Evolutionary conservation across 2,329 filamentous ascomycete genomes (phyloP), one percentile per base, ranked within the genome.

Genomic region (Periconia sp.): DNA sequence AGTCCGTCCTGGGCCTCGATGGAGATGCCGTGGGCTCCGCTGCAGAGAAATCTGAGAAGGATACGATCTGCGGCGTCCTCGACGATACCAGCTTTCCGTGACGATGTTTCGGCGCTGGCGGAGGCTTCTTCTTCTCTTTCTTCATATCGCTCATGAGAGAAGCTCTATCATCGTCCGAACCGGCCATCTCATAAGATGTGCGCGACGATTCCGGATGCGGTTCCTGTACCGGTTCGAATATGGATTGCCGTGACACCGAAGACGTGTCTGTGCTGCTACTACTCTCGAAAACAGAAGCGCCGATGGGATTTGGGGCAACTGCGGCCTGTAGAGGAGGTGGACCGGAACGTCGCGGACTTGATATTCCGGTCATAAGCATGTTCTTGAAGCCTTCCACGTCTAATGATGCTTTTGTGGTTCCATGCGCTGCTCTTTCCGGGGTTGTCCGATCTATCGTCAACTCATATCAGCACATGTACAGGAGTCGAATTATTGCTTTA

Each of bases 321-420:
- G 53, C 50, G 18, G 47, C 38, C 43, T 63, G 57, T 23, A 24
- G 19, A 5, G 63, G 40, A 30, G 65, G 40, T 38, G 59, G 57
- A 31, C 50, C 55, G 49, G 62, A 51, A 43, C 40, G 47, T 22
- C 60, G 55, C 49, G 61, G 68, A 48, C 63, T 78, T 24, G 80
- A 65, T 57, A 84, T 82, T 15, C 89, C 89, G 0, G 88, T 94
- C 72, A 94, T 76, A 34, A 94, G 77, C 48, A 94, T 71, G 46
- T 85, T 80, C 61, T 85, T 85, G 71, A 94, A 94, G 6, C 88
- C 84, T 61, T 89, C 84, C 1, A 92, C 89, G 61, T 94, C 87
- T 50, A 92, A 70, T 0, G 82, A 78, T 25, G 65, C 66, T 61
- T 65, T 71, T 34, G 56, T 50, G 43, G 52, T 57, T 53, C 56